These are phyloP conservation scores for Calocybe indica DNA, from an alignment of 768 basidiomycete genomes.

Conservation along the genomic window DNA sequence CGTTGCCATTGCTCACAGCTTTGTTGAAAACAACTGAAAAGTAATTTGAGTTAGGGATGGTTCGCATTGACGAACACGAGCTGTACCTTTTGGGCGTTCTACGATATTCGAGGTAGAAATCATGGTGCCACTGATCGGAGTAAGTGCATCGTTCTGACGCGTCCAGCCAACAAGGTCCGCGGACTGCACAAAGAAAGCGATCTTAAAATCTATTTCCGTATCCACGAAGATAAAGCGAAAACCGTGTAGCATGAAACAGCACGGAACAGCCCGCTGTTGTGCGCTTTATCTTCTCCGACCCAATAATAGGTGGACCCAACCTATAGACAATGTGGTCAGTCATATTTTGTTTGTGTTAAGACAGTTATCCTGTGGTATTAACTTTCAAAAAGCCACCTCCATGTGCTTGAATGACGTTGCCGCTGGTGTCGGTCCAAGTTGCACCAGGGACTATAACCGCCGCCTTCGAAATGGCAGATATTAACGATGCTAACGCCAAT, in stretches of 20 bases:
- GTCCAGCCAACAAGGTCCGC: conserved; percentile 49
- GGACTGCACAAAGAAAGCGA: conserved; percentile 25
- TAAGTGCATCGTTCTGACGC: conserved; percentile 53
- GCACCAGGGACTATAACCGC: conserved; percentile 56
- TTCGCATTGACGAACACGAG: background rate
- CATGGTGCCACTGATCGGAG: conserved; percentile 45
- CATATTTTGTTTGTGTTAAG: background rate
- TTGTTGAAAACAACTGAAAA: conserved; percentile 46
- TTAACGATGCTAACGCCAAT: too few relatives aligned
- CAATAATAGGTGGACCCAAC: conserved; percentile 53
- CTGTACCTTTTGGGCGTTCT: conserved; percentile 54
- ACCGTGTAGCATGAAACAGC: conserved; percentile 58
- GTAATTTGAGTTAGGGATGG: background rate
- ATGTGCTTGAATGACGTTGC: conserved; percentile 58
- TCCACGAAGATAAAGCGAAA: conserved; percentile 1
- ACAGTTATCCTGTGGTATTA: background rate
- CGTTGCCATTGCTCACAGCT: conserved; percentile 23
- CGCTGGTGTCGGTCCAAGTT: conserved; percentile 55
- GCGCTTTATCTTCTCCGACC: conserved; percentile 59
- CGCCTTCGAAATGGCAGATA: conserved; percentile 8
- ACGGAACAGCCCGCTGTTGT: conserved; percentile 47
- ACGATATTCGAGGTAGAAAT: conserved; percentile 55
- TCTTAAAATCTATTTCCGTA: background rate
- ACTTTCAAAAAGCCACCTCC: conserved; percentile 57
- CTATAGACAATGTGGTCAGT: conserved; percentile 15